These are phyloP conservation scores for Hyaloscypha finlandica DNA, from an alignment of 495 filamentous ascomycete species.

Conservation along the genomic window DNA sequence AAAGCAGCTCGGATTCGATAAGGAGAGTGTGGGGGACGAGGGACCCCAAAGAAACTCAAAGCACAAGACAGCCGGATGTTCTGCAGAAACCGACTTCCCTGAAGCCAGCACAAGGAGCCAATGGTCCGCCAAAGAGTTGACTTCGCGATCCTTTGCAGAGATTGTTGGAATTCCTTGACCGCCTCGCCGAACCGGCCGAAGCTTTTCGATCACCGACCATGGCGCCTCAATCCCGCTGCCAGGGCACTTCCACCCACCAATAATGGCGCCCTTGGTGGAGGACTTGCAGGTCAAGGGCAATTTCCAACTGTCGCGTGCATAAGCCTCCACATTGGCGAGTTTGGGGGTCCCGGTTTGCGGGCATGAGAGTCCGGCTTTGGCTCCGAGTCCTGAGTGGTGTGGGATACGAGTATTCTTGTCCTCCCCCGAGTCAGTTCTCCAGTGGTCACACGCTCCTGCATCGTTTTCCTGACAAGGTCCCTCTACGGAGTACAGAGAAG, in stretches of 20 bases:
- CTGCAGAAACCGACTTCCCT: neutral
- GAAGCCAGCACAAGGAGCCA: neutral
- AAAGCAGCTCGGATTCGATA: neutral
- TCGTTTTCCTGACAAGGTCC: neutral
- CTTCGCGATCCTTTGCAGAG: conserved; percentile 10
- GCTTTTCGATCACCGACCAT: neutral
- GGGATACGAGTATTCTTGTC: neutral
- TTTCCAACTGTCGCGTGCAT: conserved; percentile 7
- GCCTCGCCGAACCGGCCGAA: neutral
- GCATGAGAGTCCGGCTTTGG: neutral
- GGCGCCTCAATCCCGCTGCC: neutral
- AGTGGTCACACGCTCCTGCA: neutral
- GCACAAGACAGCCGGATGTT: neutral
- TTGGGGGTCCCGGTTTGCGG: conserved; percentile 7
- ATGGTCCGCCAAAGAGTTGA: neutral
- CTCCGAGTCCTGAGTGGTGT: neutral
- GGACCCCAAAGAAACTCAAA: neutral
- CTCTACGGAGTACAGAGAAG: neutral
- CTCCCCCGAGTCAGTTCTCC: neutral
- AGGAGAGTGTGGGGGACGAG: neutral
- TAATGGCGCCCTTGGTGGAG: neutral
- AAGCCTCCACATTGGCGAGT: conserved; percentile 3
- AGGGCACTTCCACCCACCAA: neutral
- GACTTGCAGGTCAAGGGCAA: conserved; percentile 10
- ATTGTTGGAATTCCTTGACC: conserved; percentile 9